Conservation (phyloP, 169 alveolate genomes). For the Eimeria sp. region DNA sequence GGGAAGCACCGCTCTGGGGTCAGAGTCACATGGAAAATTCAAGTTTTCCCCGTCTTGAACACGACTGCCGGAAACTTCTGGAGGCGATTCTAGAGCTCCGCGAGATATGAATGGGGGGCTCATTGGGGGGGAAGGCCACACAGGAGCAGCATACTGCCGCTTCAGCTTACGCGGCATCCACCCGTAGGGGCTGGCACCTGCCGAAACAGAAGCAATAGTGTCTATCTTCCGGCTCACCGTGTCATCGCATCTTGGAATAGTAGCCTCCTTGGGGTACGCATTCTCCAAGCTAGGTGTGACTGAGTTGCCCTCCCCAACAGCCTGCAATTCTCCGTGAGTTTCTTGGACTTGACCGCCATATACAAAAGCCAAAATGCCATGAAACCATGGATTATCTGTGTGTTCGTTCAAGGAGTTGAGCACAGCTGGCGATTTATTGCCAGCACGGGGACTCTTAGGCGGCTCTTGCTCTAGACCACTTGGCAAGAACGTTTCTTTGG, state of each 20-base stretch:
- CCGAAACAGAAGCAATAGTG: not conserved
- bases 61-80: not conserved
- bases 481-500: not conserved
- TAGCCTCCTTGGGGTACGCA: not conserved
- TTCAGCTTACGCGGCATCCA: not conserved
- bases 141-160: not conserved
- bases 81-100: not conserved
- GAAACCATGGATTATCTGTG: not conserved
- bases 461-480: not conserved
- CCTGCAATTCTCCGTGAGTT: not conserved
- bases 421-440: not conserved
- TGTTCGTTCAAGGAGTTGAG: not conserved
- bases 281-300: not conserved
- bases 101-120: not conserved
- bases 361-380: conserved; percentile 4
- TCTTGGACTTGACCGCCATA: conserved; percentile 6
- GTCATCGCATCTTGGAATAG: not conserved
- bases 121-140: not conserved
- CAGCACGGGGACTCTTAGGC: not conserved
- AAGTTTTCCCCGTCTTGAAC: not conserved
- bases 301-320: not conserved
- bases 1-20: not conserved
- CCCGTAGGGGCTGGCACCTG: not conserved
- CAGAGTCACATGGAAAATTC: not conserved
- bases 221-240: not conserved